Percentiles rank a stretch among this genome's conserved stretches.
Conservation (phyloP, 1,284 basidiomycete species). For the Abortiporus biennis region DNA sequence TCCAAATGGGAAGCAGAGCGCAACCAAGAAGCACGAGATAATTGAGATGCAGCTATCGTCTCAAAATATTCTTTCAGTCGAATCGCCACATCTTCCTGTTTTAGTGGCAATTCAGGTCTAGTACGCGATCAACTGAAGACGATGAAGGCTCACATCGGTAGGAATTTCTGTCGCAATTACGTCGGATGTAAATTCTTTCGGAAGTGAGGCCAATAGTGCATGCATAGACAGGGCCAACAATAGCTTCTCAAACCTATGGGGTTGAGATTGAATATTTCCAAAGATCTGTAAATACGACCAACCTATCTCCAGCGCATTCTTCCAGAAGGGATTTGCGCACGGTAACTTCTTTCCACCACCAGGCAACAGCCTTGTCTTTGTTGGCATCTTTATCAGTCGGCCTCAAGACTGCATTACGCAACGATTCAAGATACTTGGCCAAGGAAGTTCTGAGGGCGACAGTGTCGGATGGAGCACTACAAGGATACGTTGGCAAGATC, state of each 20-base stretch:
- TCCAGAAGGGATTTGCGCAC: constrained; percentile 48
- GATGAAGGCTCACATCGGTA: too few species aligned
- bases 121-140: too few species aligned
- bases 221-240: constrained; percentile 46
- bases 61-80: too few species aligned
- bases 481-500: constrained; percentile 45
- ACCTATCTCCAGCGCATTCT: constrained; percentile 49
- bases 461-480: constrained; percentile 40
- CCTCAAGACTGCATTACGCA: constrained; percentile 33
- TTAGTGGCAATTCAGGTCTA: too few species aligned
- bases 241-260: constrained; percentile 40
- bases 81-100: too few species aligned
- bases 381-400: constrained; percentile 16
- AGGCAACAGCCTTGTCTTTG: constrained; percentile 18
- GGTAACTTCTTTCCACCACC: constrained; percentile 51
- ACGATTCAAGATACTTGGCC: constrained; percentile 40
- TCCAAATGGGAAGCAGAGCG: too few species aligned
- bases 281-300: constrained; percentile 8
- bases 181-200: too few species aligned
- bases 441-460: constrained; percentile 43
- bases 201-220: constrained; percentile 29
- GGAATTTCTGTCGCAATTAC: too few species aligned
- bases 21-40: too few species aligned
- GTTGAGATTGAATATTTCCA: constrained; percentile 2
- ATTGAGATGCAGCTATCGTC: too few species aligned